Percentiles rank a stretch among this genome's conserved stretches.
Evolutionary conservation across 2,329 filamentous ascomycete species (phyloP).

Genomic region (Lachnellula hyalina): DNA sequence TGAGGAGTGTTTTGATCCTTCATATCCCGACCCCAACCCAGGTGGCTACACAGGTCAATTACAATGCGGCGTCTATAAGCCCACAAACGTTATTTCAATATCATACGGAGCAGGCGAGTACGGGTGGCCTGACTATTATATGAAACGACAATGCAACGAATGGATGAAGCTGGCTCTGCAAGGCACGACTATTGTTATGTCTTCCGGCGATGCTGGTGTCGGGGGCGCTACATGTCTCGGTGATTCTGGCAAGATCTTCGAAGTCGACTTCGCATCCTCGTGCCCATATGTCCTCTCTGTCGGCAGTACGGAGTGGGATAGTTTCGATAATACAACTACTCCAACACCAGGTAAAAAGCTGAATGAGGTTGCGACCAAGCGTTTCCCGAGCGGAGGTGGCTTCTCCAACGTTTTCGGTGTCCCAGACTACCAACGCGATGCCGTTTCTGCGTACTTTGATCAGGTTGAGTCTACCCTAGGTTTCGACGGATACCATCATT

Average conservation of each 20-base stretch:
- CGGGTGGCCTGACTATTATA: constrained; percentile 47
- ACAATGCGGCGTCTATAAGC: constrained; percentile 45
- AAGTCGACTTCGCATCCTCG: constrained; percentile 41
- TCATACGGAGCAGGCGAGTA: constrained; percentile 49
- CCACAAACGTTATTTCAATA: constrained; percentile 52
- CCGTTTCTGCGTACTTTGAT: constrained; percentile 36
- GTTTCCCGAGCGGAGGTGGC: constrained; percentile 35
- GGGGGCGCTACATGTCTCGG: constrained; percentile 35
- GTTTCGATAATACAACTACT: constrained; percentile 19
- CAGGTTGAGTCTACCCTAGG: constrained; percentile 28
- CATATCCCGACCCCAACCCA: constrained; percentile 43
- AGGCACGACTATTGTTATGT: constrained; percentile 41
- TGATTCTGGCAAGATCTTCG: constrained; percentile 39
- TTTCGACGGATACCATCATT: constrained; percentile 30
- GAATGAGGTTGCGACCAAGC: constrained; percentile 24
- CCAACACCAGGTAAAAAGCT: constrained; percentile 20
- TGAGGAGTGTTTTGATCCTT: constrained; percentile 38
- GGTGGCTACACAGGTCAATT: constrained; percentile 45
- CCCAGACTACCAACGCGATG: constrained; percentile 36
- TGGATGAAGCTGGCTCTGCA: constrained; percentile 47
- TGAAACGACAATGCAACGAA: constrained; percentile 45
- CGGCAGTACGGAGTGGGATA: constrained; percentile 30
- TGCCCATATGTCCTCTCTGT: constrained; percentile 47
- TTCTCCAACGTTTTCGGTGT: constrained; percentile 39
- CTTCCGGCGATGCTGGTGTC: constrained; percentile 43